These are phyloP conservation scores for Hymenoscyphus scutula DNA, from an alignment of 2,329 filamentous ascomycete species.

Conservation along the genomic window DNA sequence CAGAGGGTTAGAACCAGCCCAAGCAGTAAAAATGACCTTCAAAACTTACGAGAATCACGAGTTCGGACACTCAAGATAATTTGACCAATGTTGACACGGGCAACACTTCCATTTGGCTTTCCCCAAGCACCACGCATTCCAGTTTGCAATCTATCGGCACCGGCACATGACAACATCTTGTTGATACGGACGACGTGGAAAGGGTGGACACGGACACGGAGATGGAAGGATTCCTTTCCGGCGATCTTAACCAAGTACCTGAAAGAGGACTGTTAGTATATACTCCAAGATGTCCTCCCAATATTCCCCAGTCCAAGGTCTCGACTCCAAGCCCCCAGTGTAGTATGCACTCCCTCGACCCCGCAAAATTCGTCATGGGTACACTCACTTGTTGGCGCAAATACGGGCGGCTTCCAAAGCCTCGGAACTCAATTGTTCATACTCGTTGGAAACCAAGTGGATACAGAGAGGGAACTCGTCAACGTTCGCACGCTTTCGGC, in stretches of 20 bases:
- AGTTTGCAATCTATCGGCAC: conserved; percentile 99
- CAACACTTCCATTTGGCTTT: conserved; percentile 98
- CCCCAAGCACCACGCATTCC: conserved; percentile 99
- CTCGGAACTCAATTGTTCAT: conserved; percentile 99
- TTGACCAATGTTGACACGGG: conserved; percentile 99
- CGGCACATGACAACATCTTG: conserved; percentile 99
- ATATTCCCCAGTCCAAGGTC: not conserved
- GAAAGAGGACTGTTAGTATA: conserved; percentile 13
- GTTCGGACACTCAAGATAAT: conserved; percentile 97
- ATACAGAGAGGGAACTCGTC: conserved; percentile 99
- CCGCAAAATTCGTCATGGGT: conserved; percentile 12
- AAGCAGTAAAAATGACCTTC: not conserved
- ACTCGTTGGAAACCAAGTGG: conserved; percentile 99
- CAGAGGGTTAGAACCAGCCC: conserved; percentile 30
- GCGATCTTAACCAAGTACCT: conserved; percentile 65
- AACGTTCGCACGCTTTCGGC: conserved; percentile 96
- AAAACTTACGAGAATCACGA: conserved; percentile 77
- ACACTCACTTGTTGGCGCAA: conserved; percentile 92
- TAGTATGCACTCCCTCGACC: conserved; percentile 7
- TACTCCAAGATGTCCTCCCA: conserved; percentile 4
- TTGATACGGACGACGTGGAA: conserved; percentile 99
- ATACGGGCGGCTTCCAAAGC: conserved; percentile 99
- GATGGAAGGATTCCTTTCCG: conserved; percentile 73
- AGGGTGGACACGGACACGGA: conserved; percentile 85
- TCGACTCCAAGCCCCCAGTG: too few relatives aligned